Percentiles rank a stretch among this genome's conserved stretches.
phyloP scores from a whole-genome alignment of 2,329 filamentous ascomycete genomes.

The Fusarium sp. region DNA sequence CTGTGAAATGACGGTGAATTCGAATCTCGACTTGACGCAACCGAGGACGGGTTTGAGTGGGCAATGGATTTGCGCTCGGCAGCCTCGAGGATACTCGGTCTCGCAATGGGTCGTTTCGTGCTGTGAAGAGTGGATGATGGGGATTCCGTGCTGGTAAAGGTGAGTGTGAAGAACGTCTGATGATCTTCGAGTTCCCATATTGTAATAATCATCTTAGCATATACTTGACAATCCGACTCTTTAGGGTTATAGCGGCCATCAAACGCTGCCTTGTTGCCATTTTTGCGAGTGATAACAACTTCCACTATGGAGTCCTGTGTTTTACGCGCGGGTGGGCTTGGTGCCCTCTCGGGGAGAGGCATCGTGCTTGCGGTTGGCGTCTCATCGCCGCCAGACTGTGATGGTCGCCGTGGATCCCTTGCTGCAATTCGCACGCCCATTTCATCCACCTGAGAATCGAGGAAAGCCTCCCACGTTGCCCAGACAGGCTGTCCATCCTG shows the following conservation, averaged over 20 bases:
- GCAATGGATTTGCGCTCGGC: constrained; percentile 57
- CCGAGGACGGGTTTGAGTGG: constrained; percentile 58
- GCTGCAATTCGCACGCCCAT: constrained; percentile 47
- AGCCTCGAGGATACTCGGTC: constrained; percentile 54
- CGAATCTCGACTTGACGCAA: constrained; percentile 59
- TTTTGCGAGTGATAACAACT: constrained; percentile 69
- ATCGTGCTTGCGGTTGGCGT: constrained; percentile 49
- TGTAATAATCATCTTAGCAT: constrained; percentile 80
- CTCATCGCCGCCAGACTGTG: constrained; percentile 44
- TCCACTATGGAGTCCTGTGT: constrained; percentile 72
- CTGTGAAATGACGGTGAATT: constrained; percentile 59
- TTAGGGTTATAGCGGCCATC: constrained; percentile 49
- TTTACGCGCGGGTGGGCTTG: constrained; percentile 39
- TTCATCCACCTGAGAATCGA: constrained; percentile 62
- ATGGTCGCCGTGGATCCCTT: constrained; percentile 34
- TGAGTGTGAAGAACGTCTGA: constrained; percentile 77
- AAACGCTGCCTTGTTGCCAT: constrained; percentile 52
- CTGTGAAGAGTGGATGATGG: constrained; percentile 46
- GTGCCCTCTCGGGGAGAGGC: constrained; percentile 48
- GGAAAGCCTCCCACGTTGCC: constrained; percentile 67
- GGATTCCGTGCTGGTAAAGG: constrained; percentile 72
- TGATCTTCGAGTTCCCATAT: constrained; percentile 76
- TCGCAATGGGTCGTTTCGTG: constrained; percentile 52
- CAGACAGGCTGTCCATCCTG: constrained; percentile 71
- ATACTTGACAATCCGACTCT: constrained; percentile 55